Evolutionary conservation across 768 basidiomycete species (phyloP).

Genomic region (Infundibulicybe gibba): DNA sequence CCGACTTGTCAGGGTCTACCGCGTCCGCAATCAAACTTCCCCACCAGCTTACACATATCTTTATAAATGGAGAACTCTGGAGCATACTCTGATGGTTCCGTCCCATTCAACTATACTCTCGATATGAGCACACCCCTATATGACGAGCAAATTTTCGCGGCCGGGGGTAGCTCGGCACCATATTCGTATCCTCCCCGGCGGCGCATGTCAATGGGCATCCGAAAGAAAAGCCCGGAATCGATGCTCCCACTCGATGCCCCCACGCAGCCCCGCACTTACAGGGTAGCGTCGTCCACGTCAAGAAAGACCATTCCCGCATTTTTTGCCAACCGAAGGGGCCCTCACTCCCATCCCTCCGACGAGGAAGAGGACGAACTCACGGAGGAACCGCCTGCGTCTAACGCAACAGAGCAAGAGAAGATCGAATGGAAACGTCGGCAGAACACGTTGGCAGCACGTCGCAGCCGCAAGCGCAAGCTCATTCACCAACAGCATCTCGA

Average conservation of each 20-base stretch:
- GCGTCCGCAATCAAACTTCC: too few relatives aligned
- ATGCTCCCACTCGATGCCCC: slow-evolving; percentile 76
- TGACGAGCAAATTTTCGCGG: too few relatives aligned
- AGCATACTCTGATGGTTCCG: too few relatives aligned
- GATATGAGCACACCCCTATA: too few relatives aligned
- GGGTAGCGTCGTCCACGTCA: slow-evolving; percentile 70
- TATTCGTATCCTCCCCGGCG: slow-evolving; percentile 5
- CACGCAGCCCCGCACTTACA: slow-evolving; percentile 74
- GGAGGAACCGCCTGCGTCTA: slow-evolving; percentile 33
- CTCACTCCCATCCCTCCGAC: slow-evolving; percentile 33
- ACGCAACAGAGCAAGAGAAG: slow-evolving; percentile 54
- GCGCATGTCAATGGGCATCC: slow-evolving; percentile 8
- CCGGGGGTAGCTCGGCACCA: too few relatives aligned
- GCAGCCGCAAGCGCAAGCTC: slow-evolving; percentile 74
- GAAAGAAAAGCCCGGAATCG: slow-evolving; percentile 42
- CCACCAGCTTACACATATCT: too few relatives aligned
- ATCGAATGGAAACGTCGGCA: slow-evolving; percentile 78
- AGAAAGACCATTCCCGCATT: slow-evolving; percentile 74
- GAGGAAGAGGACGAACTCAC: slow-evolving; percentile 49
- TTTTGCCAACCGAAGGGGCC: slow-evolving; percentile 46
- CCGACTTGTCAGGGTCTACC: too few relatives aligned
- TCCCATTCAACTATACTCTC: too few relatives aligned
- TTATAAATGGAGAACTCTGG: too few relatives aligned
- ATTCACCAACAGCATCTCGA: slow-evolving; percentile 68
- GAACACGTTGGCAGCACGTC: slow-evolving; percentile 84